These are phyloP conservation scores for Suillus ampliporus DNA, from an alignment of 768 basidiomycete genomes.

Conservation along the genomic window DNA sequence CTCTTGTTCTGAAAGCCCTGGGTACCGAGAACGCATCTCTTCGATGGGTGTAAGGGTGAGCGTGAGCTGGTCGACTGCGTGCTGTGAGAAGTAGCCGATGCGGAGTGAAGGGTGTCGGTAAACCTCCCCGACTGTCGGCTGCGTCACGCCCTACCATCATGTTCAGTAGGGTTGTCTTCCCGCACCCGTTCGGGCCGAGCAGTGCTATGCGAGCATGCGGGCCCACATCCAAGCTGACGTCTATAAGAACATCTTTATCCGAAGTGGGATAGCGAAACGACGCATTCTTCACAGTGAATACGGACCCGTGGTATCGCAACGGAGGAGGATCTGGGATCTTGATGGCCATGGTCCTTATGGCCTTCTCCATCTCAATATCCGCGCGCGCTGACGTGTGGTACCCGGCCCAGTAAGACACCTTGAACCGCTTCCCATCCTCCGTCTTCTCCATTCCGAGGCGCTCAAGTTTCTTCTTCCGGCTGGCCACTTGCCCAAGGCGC, in stretches of 20 bases:
- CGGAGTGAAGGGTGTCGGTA: slow-evolving; percentile 56
- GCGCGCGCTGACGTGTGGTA: slow-evolving; percentile 41
- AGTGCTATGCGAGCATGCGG: slow-evolving; percentile 46
- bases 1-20: slow-evolving; percentile 36
- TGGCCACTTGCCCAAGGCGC: slow-evolving; percentile 54
- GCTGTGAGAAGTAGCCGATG: slow-evolving; percentile 68
- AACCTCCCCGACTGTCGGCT: slow-evolving; percentile 53
- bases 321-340: slow-evolving; percentile 36
- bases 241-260: slow-evolving; percentile 31
- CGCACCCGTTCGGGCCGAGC: slow-evolving; percentile 41
- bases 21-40: slow-evolving; percentile 31
- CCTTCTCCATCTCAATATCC: slow-evolving; percentile 44
- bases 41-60: slow-evolving; percentile 28
- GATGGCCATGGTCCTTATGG: slow-evolving; percentile 34
- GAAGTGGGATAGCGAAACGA: slow-evolving; percentile 39
- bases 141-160: slow-evolving; percentile 45
- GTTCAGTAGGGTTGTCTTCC: slow-evolving; percentile 61
- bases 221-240: slow-evolving; percentile 44
- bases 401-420: slow-evolving; percentile 57
- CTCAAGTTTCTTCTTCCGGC: slow-evolving; percentile 63
- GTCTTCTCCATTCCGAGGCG: slow-evolving; percentile 17
- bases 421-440: slow-evolving; percentile 53
- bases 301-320: slow-evolving; percentile 40
- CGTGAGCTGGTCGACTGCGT: slow-evolving; percentile 59
- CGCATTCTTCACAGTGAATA: slow-evolving; percentile 38